Evolutionary conservation across 306 rosid genomes (phyloP).

Genomic region (Cicer pinnatifidum): DNA sequence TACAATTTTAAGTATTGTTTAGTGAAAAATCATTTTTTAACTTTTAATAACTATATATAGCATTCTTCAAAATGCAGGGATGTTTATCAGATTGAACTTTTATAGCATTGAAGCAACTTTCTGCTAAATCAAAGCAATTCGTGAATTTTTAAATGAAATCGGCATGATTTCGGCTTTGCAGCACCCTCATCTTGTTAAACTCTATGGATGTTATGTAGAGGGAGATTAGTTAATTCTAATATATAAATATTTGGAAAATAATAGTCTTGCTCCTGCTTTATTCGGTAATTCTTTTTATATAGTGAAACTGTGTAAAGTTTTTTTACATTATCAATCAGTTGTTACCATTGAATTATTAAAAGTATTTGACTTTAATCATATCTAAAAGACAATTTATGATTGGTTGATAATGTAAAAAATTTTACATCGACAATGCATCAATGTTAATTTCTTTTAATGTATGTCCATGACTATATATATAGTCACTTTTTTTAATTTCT

Average conservation of each 20-base stretch:
- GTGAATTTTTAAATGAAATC: slow-evolving; percentile 24
- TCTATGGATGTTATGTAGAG: slow-evolving; percentile 22
- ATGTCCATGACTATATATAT: background rate
- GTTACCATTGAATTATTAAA: too few relatives aligned
- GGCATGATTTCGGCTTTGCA: slow-evolving; percentile 32
- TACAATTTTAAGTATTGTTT: background rate
- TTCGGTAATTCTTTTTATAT: background rate
- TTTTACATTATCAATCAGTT: too few relatives aligned
- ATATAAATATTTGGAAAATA: slow-evolving; percentile 22
- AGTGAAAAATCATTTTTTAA: background rate
- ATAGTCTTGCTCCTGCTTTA: slow-evolving; percentile 22
- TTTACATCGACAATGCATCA: too few relatives aligned
- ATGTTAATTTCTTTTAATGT: too few relatives aligned
- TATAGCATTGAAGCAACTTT: slow-evolving; percentile 11
- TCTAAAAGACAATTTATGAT: too few relatives aligned
- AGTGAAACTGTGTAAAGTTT: background rate
- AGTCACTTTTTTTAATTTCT: background rate
- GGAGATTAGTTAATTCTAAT: background rate
- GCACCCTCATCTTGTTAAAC: slow-evolving; percentile 28
- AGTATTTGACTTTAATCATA: too few relatives aligned
- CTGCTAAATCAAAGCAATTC: slow-evolving; percentile 13
- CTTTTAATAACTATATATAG: background rate
- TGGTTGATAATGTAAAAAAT: too few relatives aligned
- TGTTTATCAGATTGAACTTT: slow-evolving; percentile 5
- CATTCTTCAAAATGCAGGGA: slow-evolving; percentile 15